phyloP scores from a whole-genome alignment of 2,329 filamentous ascomycete species.

The Alternaria postmessia region DNA sequence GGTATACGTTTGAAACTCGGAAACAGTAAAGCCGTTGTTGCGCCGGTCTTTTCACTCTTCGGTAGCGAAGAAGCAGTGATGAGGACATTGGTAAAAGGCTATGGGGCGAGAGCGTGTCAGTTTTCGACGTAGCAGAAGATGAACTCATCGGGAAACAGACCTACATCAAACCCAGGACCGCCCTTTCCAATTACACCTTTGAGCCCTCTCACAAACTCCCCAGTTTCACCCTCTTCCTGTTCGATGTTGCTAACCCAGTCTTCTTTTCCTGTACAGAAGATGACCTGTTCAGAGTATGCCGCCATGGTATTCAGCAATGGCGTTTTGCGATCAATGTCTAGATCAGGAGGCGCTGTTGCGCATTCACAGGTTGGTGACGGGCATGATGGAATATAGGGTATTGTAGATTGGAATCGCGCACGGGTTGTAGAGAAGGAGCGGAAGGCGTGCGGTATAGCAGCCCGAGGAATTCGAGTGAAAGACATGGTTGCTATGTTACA shows the following conservation, averaged over 20 bases:
- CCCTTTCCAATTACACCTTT: slow-evolving; percentile 62
- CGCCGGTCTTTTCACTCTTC: slow-evolving; percentile 36
- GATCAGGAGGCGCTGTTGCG: slow-evolving; percentile 68
- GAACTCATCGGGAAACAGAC: slow-evolving; percentile 37
- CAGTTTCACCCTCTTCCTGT: slow-evolving; percentile 68
- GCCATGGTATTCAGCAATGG: slow-evolving; percentile 79
- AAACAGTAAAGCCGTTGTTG: slow-evolving; percentile 70
- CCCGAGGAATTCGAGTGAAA: slow-evolving; percentile 3
- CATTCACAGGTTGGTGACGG: slow-evolving; percentile 81
- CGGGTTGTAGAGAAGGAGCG: slow-evolving; percentile 16
- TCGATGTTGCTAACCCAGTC: slow-evolving; percentile 89
- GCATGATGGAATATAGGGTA: slow-evolving; percentile 58
- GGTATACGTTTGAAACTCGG: slow-evolving; percentile 85
- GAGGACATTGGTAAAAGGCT: slow-evolving; percentile 86
- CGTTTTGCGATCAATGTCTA: slow-evolving; percentile 77
- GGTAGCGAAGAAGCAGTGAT: slow-evolving; percentile 77
- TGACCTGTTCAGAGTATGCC: slow-evolving; percentile 79
- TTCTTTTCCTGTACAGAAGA: slow-evolving; percentile 80
- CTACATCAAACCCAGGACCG: slow-evolving; percentile 57
- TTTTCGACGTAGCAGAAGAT: neutral
- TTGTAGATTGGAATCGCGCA: slow-evolving; percentile 17
- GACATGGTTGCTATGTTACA: slow-evolving; percentile 6
- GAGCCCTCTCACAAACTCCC: slow-evolving; percentile 71
- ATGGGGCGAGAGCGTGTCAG: neutral
- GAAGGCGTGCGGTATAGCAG: neutral